Conservation (phyloP, 805 yeast genomes). For the Metschnikowia bowlesiae region DNA sequence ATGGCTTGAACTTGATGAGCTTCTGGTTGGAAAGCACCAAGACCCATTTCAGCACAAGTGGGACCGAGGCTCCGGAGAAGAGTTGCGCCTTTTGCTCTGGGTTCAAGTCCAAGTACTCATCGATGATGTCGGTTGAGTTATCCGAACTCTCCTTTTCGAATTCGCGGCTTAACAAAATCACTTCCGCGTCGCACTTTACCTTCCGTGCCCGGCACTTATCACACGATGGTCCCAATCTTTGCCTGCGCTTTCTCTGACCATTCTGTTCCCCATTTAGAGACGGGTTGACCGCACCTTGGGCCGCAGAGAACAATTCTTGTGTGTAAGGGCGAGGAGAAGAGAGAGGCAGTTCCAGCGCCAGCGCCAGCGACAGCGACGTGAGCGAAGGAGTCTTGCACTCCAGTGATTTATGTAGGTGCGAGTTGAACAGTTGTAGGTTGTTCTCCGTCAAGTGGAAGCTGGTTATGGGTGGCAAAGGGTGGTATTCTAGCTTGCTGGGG, state of each 20-base stretch:
- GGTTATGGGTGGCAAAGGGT: conserved; percentile 16
- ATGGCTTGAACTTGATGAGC: conserved; percentile 48
- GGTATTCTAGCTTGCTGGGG: conserved; percentile 2
- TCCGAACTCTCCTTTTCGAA: conserved; percentile 4
- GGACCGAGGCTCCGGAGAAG: conserved; percentile 16
- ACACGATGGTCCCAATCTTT: conserved; percentile 71
- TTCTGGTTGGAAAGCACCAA: conserved; percentile 25
- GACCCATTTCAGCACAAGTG: conserved; percentile 11
- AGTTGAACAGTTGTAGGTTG: conserved; percentile 18
- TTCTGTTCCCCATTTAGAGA: neutral
- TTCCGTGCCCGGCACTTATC: conserved; percentile 66
- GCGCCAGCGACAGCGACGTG: conserved; percentile 18
- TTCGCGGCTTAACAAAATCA: conserved; percentile 34
- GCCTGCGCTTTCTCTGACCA: conserved; percentile 40
- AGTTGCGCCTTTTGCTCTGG: conserved; percentile 10
- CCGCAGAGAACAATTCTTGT: neutral
- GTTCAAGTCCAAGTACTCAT: conserved; percentile 10
- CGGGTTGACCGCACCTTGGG: neutral
- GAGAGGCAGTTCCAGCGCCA: conserved; percentile 19
- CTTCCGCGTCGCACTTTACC: conserved; percentile 70
- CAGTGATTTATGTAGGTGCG: conserved; percentile 6
- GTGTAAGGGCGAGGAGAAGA: conserved; percentile 12
- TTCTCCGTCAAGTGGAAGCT: conserved; percentile 17
- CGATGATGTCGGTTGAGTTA: conserved; percentile 2
- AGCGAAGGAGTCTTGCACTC: conserved; percentile 15